Evolutionary conservation across 192 early-diverging fungal genomes (phyloP).

Genomic region (Linderina pennispora): DNA sequence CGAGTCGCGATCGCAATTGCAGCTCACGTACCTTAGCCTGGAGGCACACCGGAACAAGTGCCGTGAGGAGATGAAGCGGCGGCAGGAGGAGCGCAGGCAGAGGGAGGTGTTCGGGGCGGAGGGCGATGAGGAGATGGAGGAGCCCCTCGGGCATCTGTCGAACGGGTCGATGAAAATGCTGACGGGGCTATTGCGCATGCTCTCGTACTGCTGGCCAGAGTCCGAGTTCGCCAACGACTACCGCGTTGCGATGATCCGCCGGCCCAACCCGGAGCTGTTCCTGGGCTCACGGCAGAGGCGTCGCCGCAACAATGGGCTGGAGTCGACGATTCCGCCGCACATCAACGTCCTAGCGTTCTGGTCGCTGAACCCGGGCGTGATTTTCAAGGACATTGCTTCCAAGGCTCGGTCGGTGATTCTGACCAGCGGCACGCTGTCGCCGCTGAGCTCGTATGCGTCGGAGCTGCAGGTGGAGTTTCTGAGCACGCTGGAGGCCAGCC

Average conservation of each 20-base stretch:
- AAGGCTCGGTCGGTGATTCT: slow-evolving; percentile 50
- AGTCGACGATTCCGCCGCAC: neutral
- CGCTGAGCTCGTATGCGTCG: slow-evolving; percentile 51
- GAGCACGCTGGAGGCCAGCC: slow-evolving; percentile 52
- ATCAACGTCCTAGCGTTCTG: slow-evolving; percentile 35
- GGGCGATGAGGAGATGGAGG: neutral
- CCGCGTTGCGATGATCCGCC: slow-evolving; percentile 18
- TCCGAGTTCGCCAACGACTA: slow-evolving; percentile 20
- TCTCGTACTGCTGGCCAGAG: slow-evolving; percentile 2
- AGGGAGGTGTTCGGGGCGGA: neutral
- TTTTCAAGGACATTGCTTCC: slow-evolving; percentile 35
- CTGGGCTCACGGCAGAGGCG: neutral
- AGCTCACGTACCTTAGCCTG: slow-evolving; percentile 6
- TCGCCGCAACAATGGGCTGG: neutral
- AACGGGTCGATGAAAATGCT: slow-evolving; percentile 14
- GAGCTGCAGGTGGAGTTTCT: slow-evolving; percentile 53
- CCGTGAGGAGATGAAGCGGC: slow-evolving; percentile 4
- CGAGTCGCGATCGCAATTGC: slow-evolving; percentile 6
- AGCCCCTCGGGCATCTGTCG: slow-evolving; percentile 7
- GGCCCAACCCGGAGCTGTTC: neutral
- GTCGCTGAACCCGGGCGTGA: slow-evolving; percentile 28
- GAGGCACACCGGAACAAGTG: slow-evolving; percentile 14
- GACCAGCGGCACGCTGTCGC: slow-evolving; percentile 65
- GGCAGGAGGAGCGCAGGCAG: neutral
- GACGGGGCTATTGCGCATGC: slow-evolving; percentile 19